A percentile compares a stretch with the other conserved stretches of the same genome.
phyloP scores from a whole-genome alignment of 805 yeast species.

The Metschnikowia koreensis region DNA sequence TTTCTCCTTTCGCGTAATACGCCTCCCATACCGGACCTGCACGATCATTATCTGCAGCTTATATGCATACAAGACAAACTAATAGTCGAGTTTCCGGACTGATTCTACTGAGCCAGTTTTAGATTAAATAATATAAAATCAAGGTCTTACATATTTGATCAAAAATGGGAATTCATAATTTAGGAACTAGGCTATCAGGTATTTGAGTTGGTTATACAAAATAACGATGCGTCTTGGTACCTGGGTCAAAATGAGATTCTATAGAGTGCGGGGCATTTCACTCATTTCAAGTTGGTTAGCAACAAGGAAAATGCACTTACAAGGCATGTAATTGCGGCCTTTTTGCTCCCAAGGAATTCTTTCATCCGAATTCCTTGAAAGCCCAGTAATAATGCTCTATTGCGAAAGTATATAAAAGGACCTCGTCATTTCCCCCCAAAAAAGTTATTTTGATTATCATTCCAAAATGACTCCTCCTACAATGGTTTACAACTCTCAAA shows the following conservation, averaged over 20 bases:
- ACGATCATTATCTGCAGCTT: background rate
- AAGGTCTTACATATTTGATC: background rate
- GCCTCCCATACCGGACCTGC: background rate
- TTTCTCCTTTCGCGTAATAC: background rate
- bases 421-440: background rate
- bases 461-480: constrained; percentile 10
- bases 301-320: constrained; percentile 9
- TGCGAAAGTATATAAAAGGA: background rate
- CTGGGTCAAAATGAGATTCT: background rate
- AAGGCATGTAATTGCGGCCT: constrained; percentile 7
- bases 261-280: background rate
- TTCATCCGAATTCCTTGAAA: background rate
- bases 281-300: no score
- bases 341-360: background rate
- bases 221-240: background rate
- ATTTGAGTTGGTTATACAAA: no score
- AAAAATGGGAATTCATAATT: background rate
- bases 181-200: background rate
- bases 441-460: background rate
- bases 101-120: no score
- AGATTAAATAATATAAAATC: background rate
- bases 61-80: background rate
- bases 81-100: background rate
- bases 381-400: background rate
- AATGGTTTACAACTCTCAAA: constrained; percentile 21